Base-by-base conservation (phyloP, 1,284 basidiomycete species). In the Marasmius oreades region DNA sequence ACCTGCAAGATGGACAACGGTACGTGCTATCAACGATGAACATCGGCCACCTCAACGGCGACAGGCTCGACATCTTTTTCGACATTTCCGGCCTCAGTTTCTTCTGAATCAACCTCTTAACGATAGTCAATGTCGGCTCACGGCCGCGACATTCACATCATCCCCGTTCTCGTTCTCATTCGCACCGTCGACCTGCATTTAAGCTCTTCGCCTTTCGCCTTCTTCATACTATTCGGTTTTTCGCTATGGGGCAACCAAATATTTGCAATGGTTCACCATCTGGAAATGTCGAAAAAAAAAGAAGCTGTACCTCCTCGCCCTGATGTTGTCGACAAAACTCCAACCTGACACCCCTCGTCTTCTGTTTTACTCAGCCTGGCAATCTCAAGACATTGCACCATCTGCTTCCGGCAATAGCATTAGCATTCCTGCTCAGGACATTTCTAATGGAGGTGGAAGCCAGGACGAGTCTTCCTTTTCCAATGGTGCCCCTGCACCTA, bases 351-450 rank as follows among this genome's bases (percentile, higher is more conserved):
- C 55, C 51, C 46, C 51, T 53, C 58, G 47, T 51, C 34, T 47
- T 56, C 34, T 44, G 55, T 43, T 55, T 43, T 61, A 60, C 53
- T 33, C 82, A 89, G 87, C 87, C 67, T 90, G 87, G 87, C 86
- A 87, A 75, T 81, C 84, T 45, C 85, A 88, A 82, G 88, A 90
- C 61, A 87, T 88, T 64, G 84, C 84, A 39, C 82, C 48, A 31
- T 31, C 28, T 31, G 28, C 85, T 52, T 73, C 83, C 22, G 74
- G 66, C 66, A 74, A 74, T 43, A 85, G 78, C 45, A 88, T 88
- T 62, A 84, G 84, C 68, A 89, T 89, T 63, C 87, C 87, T 50
- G 77, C 82, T 28, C 69, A 72, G 55, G 86, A 86, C 53, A 70
- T 75, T 8, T 73, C 57, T 64, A 65, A 63, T 75, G 79, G 75